These are phyloP conservation scores for Amauroascus verrucosus DNA, from an alignment of 2,329 filamentous ascomycete genomes.

Conservation along the genomic window DNA sequence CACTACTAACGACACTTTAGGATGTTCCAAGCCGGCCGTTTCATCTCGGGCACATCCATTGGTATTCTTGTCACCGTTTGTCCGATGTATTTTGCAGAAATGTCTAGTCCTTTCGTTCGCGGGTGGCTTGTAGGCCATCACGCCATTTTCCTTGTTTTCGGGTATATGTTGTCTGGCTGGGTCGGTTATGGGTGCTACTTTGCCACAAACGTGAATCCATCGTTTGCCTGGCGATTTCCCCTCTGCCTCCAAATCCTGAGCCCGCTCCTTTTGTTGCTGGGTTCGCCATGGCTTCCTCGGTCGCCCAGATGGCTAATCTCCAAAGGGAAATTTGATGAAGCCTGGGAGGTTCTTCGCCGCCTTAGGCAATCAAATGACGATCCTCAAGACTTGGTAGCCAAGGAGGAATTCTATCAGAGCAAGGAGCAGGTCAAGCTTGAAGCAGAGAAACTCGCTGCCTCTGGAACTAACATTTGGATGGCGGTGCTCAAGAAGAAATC, in stretches of 20 bases:
- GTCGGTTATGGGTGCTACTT: constrained; percentile 40
- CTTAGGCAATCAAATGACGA: constrained; percentile 34
- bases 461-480: constrained; percentile 36
- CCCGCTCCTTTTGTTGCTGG: constrained; percentile 33
- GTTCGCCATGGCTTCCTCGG: constrained; percentile 36
- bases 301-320: constrained; percentile 44
- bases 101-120: constrained; percentile 33
- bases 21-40: constrained; percentile 40
- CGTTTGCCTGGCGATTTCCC: constrained; percentile 40
- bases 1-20: constrained; percentile 17
- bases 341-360: constrained; percentile 34
- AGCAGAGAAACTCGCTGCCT: constrained; percentile 31
- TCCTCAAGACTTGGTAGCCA: constrained; percentile 34
- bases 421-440: constrained; percentile 40
- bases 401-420: constrained; percentile 41
- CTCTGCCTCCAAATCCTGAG: constrained; percentile 34
- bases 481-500: constrained; percentile 40
- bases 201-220: constrained; percentile 26
- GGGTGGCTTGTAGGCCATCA: constrained; percentile 40
- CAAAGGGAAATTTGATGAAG: constrained; percentile 39
- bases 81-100: constrained; percentile 39
- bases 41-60: constrained; percentile 35
- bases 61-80: constrained; percentile 37
- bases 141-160: constrained; percentile 41
- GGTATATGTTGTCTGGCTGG: constrained; percentile 39